phyloP scores from a whole-genome alignment of 768 basidiomycete species.

The Vararia minispora region DNA sequence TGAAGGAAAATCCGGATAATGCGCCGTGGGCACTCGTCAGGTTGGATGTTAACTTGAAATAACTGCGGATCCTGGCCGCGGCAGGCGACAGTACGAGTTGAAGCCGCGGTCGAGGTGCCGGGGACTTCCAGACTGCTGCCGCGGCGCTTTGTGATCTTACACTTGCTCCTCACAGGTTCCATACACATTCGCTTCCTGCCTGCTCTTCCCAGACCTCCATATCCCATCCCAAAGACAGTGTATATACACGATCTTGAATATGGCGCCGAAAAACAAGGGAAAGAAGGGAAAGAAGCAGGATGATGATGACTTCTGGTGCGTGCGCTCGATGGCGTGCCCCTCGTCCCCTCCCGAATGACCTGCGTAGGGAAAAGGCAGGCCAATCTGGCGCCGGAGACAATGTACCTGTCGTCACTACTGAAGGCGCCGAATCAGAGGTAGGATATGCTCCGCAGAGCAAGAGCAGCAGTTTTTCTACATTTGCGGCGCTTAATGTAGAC shows the following conservation, averaged over 20 bases:
- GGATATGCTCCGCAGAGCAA: conserved; percentile 25
- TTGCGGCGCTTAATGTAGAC: conserved; percentile 36
- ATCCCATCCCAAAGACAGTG: too few species aligned
- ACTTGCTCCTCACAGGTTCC: too few species aligned
- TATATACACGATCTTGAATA: too few species aligned
- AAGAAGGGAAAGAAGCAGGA: conserved; percentile 80
- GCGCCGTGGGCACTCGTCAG: too few species aligned
- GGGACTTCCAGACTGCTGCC: too few species aligned
- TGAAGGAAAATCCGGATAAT: too few species aligned
- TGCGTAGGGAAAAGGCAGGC: conserved; percentile 51
- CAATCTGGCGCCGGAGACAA: conserved; percentile 39
- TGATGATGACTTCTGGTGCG: conserved; percentile 78
- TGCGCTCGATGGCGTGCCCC: not conserved
- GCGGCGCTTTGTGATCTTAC: too few species aligned
- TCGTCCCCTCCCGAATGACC: conserved; percentile 10
- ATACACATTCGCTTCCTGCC: not conserved
- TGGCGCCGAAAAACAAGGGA: conserved; percentile 68
- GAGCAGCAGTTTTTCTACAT: conserved; percentile 36
- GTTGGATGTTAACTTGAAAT: too few species aligned
- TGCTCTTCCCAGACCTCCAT: not conserved
- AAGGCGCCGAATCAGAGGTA: conserved; percentile 28
- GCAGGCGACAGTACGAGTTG: too few species aligned
- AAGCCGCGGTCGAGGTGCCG: too few species aligned
- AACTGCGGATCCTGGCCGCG: too few species aligned
- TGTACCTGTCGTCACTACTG: conserved; percentile 16